phyloP scores from a whole-genome alignment of 1,284 basidiomycete species.

The Paramarasmius palmivorus region DNA sequence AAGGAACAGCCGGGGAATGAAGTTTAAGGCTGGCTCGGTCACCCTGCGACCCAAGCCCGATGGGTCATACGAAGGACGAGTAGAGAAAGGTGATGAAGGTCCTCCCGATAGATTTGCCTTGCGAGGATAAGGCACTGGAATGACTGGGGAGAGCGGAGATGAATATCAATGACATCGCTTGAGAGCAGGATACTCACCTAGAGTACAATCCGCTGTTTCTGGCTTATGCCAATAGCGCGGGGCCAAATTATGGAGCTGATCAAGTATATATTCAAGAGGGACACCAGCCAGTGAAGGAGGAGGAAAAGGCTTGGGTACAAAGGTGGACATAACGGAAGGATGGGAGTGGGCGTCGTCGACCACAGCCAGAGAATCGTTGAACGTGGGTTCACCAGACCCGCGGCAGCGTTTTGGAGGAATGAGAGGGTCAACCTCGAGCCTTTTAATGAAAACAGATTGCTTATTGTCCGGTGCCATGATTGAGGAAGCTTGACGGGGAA shows the following conservation, averaged over 20 bases:
- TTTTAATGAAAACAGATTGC: constrained; percentile 30
- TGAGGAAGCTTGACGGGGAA: constrained; percentile 8
- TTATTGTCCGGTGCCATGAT: constrained; percentile 39
- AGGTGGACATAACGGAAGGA: constrained; percentile 33
- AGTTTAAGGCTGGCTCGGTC: constrained; percentile 52
- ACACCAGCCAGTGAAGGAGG: constrained; percentile 62
- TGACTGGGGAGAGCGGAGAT: constrained; percentile 34
- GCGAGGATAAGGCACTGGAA: constrained; percentile 46
- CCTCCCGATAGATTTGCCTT: constrained; percentile 17
- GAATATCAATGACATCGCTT: constrained; percentile 5
- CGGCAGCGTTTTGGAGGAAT: constrained; percentile 33
- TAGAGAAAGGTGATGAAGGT: constrained; percentile 29
- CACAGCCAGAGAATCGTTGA: constrained; percentile 24
- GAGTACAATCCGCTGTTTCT: constrained; percentile 73
- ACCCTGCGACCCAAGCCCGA: constrained; percentile 45
- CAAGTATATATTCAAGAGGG: constrained; percentile 68
- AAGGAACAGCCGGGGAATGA: constrained; percentile 56
- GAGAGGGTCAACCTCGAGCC: constrained; percentile 24
- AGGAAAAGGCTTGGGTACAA: constrained; percentile 59
- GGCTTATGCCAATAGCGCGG: constrained; percentile 68
- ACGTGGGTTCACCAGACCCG: constrained; percentile 40
- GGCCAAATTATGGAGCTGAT: constrained; percentile 66
- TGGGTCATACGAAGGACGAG: constrained; percentile 27
- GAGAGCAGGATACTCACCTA: constrained; percentile 46
- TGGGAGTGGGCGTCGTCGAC: constrained; percentile 24